Percentiles rank a stretch among this genome's conserved stretches.
Conservation (phyloP, 73 alveolate species). For the Paramecium caudatum region DNA sequence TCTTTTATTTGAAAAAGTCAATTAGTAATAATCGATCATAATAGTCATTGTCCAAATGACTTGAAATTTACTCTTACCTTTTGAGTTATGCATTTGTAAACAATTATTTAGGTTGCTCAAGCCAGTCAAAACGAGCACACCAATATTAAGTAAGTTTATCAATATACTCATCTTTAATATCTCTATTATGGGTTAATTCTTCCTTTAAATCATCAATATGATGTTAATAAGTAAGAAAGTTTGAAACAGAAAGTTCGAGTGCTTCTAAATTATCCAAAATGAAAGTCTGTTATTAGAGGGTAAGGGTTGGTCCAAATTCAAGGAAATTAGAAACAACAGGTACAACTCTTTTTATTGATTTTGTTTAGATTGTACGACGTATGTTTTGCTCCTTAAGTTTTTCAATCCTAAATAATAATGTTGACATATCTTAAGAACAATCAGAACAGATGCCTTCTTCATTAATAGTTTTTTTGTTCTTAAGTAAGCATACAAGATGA, state of each 20-base stretch:
- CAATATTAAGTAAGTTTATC: conserved; percentile 53
- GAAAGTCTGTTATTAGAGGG: neutral
- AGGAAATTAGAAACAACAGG: conserved; percentile 50
- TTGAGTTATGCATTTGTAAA: neutral
- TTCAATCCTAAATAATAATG: conserved; percentile 22
- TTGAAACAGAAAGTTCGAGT: neutral
- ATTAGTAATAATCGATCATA: neutral
- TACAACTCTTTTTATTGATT: conserved; percentile 29
- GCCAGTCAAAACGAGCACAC: neutral
- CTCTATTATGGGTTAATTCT: conserved; percentile 37
- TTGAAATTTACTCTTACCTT: conserved; percentile 5
- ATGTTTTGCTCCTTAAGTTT: conserved; percentile 23
- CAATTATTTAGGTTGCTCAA: conserved; percentile 22
- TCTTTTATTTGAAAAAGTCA: conserved; percentile 21
- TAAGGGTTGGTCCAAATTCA: neutral
- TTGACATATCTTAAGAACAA: conserved; percentile 51
- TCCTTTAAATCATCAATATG: neutral
- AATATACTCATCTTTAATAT: conserved; percentile 60
- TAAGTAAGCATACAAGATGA: conserved; percentile 28
- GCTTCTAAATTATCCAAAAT: conserved; percentile 51
- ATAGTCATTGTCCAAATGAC: conserved; percentile 13
- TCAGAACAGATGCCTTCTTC: conserved; percentile 18
- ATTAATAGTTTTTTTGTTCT: conserved; percentile 25
- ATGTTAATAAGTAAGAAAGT: neutral
- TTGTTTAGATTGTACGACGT: neutral